Percentiles rank a stretch among this genome's conserved stretches.
Conservation (phyloP, 2,329 filamentous ascomycete species). For the Trichoderma lentiforme region DNA sequence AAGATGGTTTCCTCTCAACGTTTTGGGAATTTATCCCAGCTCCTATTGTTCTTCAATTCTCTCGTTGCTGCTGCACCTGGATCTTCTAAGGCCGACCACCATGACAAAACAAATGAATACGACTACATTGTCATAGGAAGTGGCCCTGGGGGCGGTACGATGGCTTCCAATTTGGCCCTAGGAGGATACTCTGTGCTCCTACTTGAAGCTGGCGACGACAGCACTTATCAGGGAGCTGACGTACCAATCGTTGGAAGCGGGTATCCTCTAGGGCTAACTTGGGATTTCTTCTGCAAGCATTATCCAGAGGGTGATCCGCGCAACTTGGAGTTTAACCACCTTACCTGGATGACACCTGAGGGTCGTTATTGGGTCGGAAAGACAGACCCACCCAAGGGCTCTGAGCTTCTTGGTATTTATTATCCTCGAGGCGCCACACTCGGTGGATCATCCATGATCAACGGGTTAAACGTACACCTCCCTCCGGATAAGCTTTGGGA, state of each 20-base stretch:
- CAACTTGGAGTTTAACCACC: neutral
- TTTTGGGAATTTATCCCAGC: neutral
- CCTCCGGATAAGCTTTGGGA: neutral
- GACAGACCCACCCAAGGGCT: neutral
- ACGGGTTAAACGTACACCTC: neutral
- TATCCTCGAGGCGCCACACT: neutral
- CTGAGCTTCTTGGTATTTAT: neutral
- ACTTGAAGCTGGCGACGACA: neutral
- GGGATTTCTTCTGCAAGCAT: neutral
- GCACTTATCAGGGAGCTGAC: neutral
- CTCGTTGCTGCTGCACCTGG: neutral
- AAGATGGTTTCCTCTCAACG: neutral
- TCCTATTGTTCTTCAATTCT: neutral
- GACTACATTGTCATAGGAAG: neutral
- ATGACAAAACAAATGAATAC: neutral
- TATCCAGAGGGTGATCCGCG: neutral
- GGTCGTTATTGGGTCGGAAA: neutral
- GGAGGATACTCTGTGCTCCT: neutral
- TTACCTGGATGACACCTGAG: neutral
- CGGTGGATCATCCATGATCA: neutral
- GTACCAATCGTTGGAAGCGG: neutral
- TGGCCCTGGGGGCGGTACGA: neutral
- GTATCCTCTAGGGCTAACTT: neutral
- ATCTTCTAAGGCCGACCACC: neutral
- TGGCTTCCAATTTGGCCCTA: neutral